Evolutionary conservation across 1,284 basidiomycete genomes (phyloP), one percentile per base, ranked within the genome.

Genomic region (Exobasidium cylindrosporum): DNA sequence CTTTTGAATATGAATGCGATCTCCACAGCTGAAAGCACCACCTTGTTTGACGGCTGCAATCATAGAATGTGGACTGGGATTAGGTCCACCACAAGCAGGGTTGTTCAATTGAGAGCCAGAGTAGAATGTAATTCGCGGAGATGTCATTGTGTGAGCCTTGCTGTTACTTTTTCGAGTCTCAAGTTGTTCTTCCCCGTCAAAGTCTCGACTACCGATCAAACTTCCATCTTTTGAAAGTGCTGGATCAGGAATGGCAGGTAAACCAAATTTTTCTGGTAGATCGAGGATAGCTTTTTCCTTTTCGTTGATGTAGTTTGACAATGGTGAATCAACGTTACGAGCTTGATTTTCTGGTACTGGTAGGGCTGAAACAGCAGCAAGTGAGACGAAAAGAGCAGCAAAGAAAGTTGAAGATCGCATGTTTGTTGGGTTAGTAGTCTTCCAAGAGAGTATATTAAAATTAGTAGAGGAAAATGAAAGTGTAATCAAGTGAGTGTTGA

Each of bases 11-110:
- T 23, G 46, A n/a, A 64, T 53, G 4, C 62, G 64, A 47, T 78
- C 75, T 47, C 73, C 73, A 59, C 76, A 78, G 21, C 46, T 5
- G 45, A 63, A 70, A 40, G 61, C 60, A 54, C 63, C 67, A 55
- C 69, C 59, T 58, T 69, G 24, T 32, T 68, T 66, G 17, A 77
- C 75, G 23, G 76, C 76, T 6, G 67, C 75, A 6, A 77, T 56
- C 23, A 64, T 43, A n/a, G 68, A 68, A 26, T 64, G 30, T 61
- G 76, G 73, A 17, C 31, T 59, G 3, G 76, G 76, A 5, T 65
- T 64, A 1, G 62, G n/a, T 7, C 76, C 76, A 31, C 75, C 75
- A 61, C 76, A 78, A 17, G 75, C 73, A 1, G 76, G 76, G 58
- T 68, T 61, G 32, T 63, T 28, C 14, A 78, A 67, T 62, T 77